phyloP scores from a whole-genome alignment of 2,329 filamentous ascomycete species.

The Curvularia spicifera region DNA sequence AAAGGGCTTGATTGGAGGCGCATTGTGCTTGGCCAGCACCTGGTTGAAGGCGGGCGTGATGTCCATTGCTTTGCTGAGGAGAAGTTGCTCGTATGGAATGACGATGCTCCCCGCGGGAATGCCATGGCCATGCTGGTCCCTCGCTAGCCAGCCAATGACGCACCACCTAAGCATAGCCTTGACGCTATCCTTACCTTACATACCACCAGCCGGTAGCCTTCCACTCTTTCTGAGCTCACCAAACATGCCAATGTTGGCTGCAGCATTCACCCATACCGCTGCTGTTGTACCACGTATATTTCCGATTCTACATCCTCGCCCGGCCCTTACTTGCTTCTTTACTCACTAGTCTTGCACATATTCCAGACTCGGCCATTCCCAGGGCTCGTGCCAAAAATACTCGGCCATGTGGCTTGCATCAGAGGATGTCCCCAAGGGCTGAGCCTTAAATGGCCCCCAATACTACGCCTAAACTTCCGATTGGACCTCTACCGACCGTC shows the following conservation, averaged over 20 bases:
- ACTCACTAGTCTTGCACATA: background rate
- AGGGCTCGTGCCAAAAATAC: background rate
- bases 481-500: background rate
- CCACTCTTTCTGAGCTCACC: background rate
- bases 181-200: background rate
- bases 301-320: too few relatives aligned
- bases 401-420: background rate
- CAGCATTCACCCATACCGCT: background rate
- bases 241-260: too few relatives aligned
- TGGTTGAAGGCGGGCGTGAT: constrained; percentile 73
- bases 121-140: constrained; percentile 18
- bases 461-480: constrained; percentile 1
- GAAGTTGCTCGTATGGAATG: constrained; percentile 27
- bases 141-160: constrained; percentile 34
- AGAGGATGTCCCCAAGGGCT: background rate
- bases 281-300: too few relatives aligned
- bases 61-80: constrained; percentile 53
- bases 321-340: too few relatives aligned
- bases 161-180: background rate
- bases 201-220: background rate
- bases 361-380: too few relatives aligned
- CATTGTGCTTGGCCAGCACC: constrained; percentile 67
- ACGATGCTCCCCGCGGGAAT: constrained; percentile 37
- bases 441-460: background rate
- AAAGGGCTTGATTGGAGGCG: constrained; percentile 56